Base-by-base conservation (phyloP, 1,284 basidiomycete species). In the Anthracocystis walkeri region DNA sequence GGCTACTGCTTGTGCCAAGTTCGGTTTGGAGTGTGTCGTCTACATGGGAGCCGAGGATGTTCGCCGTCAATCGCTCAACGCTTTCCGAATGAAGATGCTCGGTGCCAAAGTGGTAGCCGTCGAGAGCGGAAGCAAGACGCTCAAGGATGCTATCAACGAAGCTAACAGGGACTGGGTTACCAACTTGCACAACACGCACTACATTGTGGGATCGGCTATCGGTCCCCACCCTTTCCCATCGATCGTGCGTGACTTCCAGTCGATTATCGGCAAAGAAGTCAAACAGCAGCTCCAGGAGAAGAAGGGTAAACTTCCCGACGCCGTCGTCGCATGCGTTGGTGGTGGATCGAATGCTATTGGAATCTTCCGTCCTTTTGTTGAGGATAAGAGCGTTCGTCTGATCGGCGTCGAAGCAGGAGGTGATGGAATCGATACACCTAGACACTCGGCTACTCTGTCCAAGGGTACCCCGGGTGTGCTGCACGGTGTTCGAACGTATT, bases 1-100 rank as follows among this genome's bases (percentile, higher is more conserved):
- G 42, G 97, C 97, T 0, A 99, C 96, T 2, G 97, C 94, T 10
- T 99, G 97, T 80, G 96, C 96, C 52, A 93, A 93, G 80, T 99
- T 99, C 82, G 95, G 94, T 16, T 84, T 99, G 88, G 92, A 98
- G 86, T 99, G 97, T 85, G 87, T 97, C 79, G 89, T 99, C 77
- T 99, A 95, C 87, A 99, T 99, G 96, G 97, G 97, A 59, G 90
- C 93, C n/a, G 96, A 98, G 86, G 97, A 99, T 86, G 95, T 97
- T 23, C 90, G 94, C 41, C 89, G 97, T 45, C 97, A 99, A 86
- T 92, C 93, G 16, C 87, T 99, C 79, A 99, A 99, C 87, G 97
- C 98, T 31, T 98, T 98, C 90, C 90, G 96, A 58, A 99, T 99
- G 85, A 91, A 92, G 85, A 97, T 98, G 95, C 89, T 99, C 33